Evolutionary conservation across 306 rosid species (phyloP), one percentile per base, ranked within the genome.

Genomic region (Betula pendula): DNA sequence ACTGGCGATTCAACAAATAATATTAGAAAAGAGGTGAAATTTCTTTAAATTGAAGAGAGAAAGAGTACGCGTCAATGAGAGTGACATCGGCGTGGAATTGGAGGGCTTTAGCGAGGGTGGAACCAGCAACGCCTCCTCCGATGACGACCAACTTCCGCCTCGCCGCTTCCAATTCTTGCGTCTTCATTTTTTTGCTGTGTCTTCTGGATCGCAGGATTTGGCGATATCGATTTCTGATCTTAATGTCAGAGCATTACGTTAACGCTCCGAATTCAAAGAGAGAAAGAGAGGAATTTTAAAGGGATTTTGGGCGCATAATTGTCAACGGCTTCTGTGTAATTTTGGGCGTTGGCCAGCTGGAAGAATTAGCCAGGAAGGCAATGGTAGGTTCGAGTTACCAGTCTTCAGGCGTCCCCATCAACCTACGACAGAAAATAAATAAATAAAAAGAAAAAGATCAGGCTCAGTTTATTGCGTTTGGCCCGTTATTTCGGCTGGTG

Each of bases 111-210:
- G 97, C 90, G 0, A 87, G 27, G 49, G 81, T 65, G 8, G 96
- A 88, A 56, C 98, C 98, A 10, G 91, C 96, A 2, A 91, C 76
- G 19, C 98, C 98, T 0, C 96, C 98, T 19, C 97, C 97, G 1
- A 91, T 10, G 60, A 93, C 81, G 68, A 84, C 96, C 82, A 91
- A 90, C 63, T 88, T 85, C 22, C 79, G 80, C 31, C 77, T 65
- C 24, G 35, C 70, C 16, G 25, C 71, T 3, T 25, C 45, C 42
- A 68, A 33, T 31, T 74, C 79, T 70, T 69, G 75, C 56, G n/a
- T 47, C n/a, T 52, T 63, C 85, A 82, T 81, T 0, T 38, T 38
- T 38, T 38, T 38, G 49, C 53, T n/a, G 67, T 27, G 15, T 22
- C 43, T 50, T 53, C 31, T 51, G 74, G 49, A 45, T 45, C 66